phyloP scores from a whole-genome alignment of 257 asterid species.

The Jaltomata sinuosa region DNA sequence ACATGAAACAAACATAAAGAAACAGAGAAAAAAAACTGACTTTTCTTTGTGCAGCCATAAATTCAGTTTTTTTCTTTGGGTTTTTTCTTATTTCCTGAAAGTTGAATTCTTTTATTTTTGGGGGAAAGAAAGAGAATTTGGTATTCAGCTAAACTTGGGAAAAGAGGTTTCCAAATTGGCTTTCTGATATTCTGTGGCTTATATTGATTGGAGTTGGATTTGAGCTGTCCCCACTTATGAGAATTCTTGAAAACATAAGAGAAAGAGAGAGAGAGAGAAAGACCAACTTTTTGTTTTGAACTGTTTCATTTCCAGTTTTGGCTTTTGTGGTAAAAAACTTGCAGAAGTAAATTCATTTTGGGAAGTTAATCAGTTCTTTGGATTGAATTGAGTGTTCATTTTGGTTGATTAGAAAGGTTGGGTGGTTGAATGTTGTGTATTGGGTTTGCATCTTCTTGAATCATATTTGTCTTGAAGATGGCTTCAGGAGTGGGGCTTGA shows the following conservation, averaged over 20 bases:
- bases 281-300: not conserved
- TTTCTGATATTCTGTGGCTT: not conserved
- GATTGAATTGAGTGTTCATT: slow-evolving; percentile 6
- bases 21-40: not conserved
- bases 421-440: not conserved
- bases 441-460: not conserved
- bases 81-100: not conserved
- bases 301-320: not conserved
- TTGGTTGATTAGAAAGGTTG: slow-evolving; percentile 1
- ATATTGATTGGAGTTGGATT: not conserved
- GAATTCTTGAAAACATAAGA: not conserved
- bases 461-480: slow-evolving; percentile 16
- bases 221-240: not conserved
- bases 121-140: not conserved
- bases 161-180: not conserved
- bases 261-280: too few species aligned
- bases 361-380: slow-evolving; percentile 4
- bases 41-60: not conserved
- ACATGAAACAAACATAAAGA: not conserved
- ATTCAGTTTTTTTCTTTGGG: too few species aligned
- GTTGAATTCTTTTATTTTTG: not conserved
- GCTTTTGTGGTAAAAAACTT: not conserved
- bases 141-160: not conserved
- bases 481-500: slow-evolving; percentile 42
- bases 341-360: not conserved